A percentile compares a stretch with the other conserved stretches of the same genome.
Evolutionary conservation across 805 yeast genomes (phyloP).

Genomic region (Geotrichum ghanense): DNA sequence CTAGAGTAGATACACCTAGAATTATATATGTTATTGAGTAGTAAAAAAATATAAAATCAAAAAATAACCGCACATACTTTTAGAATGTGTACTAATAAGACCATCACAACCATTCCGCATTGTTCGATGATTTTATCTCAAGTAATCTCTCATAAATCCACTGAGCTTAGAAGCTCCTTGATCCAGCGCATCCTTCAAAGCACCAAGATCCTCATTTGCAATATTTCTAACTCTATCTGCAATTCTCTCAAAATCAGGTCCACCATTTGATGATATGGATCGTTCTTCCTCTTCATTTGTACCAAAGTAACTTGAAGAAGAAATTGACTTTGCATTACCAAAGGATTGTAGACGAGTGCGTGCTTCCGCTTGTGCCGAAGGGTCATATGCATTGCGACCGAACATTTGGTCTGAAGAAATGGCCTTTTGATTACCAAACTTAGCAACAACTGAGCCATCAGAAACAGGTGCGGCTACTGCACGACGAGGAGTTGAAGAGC

Average conservation of each 20-base stretch:
- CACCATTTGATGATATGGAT: conserved; percentile 22
- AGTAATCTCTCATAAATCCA: conserved; percentile 74
- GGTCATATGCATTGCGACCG: conserved; percentile 79
- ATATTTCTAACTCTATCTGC: conserved; percentile 60
- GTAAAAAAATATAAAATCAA: not conserved
- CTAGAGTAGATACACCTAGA: not conserved
- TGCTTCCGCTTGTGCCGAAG: conserved; percentile 69
- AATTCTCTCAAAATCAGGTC: conserved; percentile 36
- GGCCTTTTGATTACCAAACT: conserved; percentile 83
- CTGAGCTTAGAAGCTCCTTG: conserved; percentile 88
- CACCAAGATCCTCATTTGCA: conserved; percentile 82
- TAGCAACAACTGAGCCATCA: conserved; percentile 23
- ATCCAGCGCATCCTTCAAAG: conserved; percentile 82
- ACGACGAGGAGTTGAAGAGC: conserved; percentile 6
- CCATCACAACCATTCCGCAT: too few species aligned
- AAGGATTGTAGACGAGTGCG: conserved; percentile 67
- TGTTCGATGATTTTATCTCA: conserved; percentile 39
- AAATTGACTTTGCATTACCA: conserved; percentile 80
- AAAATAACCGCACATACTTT: not conserved
- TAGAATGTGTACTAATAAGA: too few species aligned
- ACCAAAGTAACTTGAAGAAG: conserved; percentile 88
- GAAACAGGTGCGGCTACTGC: conserved; percentile 8
- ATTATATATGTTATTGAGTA: not conserved
- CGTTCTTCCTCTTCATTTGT: conserved; percentile 48
- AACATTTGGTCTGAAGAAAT: conserved; percentile 93